A percentile compares a stretch with the other conserved stretches of the same genome.
Conservation (phyloP, 1,284 basidiomycete genomes). For the Pterulicium gracile region DNA sequence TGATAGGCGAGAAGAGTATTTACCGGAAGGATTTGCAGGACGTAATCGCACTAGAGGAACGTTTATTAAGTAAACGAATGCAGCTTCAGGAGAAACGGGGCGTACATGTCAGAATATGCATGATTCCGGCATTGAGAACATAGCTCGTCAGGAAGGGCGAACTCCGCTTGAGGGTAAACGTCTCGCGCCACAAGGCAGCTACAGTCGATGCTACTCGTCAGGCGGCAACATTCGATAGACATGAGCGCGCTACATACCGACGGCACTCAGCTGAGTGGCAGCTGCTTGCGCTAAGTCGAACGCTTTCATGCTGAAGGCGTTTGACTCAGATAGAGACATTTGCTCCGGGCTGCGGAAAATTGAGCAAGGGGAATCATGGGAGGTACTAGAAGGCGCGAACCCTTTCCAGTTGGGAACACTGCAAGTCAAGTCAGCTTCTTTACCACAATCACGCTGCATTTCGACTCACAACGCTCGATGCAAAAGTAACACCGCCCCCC, state of each 20-base stretch:
- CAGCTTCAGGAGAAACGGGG: too few relatives aligned
- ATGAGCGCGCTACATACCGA: constrained; percentile 31
- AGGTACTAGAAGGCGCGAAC: constrained; percentile 22
- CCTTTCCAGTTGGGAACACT: constrained; percentile 62
- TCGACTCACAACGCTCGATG: constrained; percentile 71
- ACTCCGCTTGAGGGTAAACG: constrained; percentile 49
- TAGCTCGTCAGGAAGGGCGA: constrained; percentile 69
- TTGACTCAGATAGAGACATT: constrained; percentile 27
- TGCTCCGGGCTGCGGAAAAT: constrained; percentile 28
- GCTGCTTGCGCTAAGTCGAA: constrained; percentile 73
- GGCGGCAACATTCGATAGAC: constrained; percentile 4
- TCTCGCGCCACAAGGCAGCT: constrained; percentile 52
- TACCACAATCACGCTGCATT: constrained; percentile 6
- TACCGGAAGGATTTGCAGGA: constrained; percentile 39
- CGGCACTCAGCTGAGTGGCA: constrained; percentile 62
- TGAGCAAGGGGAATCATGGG: constrained; percentile 4
- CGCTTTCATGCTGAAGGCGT: constrained; percentile 37
- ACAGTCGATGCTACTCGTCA: constrained; percentile 3
- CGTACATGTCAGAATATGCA: constrained; percentile 73
- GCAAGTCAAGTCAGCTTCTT: constrained; percentile 7
- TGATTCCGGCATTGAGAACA: constrained; percentile 69
- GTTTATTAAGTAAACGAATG: constrained; percentile 8
- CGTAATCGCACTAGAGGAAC: constrained; percentile 45
- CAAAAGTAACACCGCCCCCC: constrained; percentile 64
- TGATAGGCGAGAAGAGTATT: not conserved